These are phyloP conservation scores for Arthromyces matolae DNA, from an alignment of 768 basidiomycete species.

Conservation along the genomic window DNA sequence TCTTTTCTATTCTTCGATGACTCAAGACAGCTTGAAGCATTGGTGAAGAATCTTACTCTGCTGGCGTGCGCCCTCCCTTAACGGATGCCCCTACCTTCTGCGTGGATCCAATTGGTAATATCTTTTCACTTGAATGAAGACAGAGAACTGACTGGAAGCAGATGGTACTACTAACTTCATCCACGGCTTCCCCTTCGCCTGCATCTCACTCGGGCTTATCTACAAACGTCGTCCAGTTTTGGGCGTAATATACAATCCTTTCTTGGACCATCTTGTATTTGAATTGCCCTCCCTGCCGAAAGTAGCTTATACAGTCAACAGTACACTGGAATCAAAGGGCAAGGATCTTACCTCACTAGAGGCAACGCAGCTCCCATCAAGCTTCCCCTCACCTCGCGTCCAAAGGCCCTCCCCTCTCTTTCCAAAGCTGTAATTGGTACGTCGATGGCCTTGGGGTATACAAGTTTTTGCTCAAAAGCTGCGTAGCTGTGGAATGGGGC, in stretches of 20 bases:
- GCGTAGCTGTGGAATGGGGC: conserved; percentile 81
- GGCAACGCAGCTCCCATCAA: conserved; percentile 40
- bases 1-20: background rate
- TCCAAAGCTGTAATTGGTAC: conserved; percentile 69
- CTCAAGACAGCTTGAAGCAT: conserved; percentile 47
- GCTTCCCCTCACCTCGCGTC: conserved; percentile 60
- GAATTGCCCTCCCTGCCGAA: background rate
- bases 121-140: background rate
- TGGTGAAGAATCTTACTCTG: conserved; percentile 89
- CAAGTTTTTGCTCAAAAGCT: background rate
- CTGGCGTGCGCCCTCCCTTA: conserved; percentile 63
- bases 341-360: conserved; percentile 73
- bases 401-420: conserved; percentile 62
- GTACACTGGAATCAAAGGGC: conserved; percentile 78
- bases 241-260: conserved; percentile 93
- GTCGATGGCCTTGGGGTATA: conserved; percentile 5
- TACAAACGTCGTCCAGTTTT: conserved; percentile 77
- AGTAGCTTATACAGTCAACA: conserved; percentile 19
- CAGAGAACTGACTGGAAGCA: conserved; percentile 22
- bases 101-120: conserved; percentile 87
- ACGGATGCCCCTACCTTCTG: conserved; percentile 94
- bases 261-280: conserved; percentile 75
- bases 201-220: conserved; percentile 89
- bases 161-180: conserved; percentile 90
- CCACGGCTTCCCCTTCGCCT: conserved; percentile 82